Evolutionary conservation across 179 eudicot species (phyloP), one percentile per base, ranked within the genome.

Genomic region (Corrigiola litoralis): DNA sequence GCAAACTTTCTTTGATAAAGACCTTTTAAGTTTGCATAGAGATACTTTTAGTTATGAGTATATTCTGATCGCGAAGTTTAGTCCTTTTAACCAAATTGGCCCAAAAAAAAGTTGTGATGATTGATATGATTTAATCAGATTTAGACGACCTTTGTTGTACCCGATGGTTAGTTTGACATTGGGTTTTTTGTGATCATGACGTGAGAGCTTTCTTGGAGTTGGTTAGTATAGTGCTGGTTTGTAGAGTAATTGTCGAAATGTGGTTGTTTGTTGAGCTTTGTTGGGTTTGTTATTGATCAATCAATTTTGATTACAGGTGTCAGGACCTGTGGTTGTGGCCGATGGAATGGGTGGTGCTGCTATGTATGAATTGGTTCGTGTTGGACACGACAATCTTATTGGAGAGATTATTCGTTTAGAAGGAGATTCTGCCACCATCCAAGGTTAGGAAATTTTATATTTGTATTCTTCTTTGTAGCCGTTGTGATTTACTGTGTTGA

Each of bases 301-400:
- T 58, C 20, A 29, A 23, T 27, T 36, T 16, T 32, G 41, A 37
- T 21, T 63, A 52, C 45, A 94, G 99, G 99, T 94, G 16, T 94
- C 99, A 16, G 99, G 99, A 72, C 99, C 99, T 5, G 99, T 94
- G 44, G 99, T 94, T 10, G 85, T 94, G 69, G 99, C 99, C 8
- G 97, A 94, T 94, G 99, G 98, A 68, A 92, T 94, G 99, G 82
- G 64, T 24, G 99, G 99, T 65, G 99, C 99, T 80, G 99, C 99
- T 72, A 94, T 94, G 99, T 90, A 94, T 69, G 99, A 94, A 74
- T 75, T 94, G 68, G 99, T 94, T 61, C 95, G 99, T 78, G 99
- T 94, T 69, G 99, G 99, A 65, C 77, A 94, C 44, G 99, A 94
- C 79, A 94, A 94, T 59, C 99, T 94, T 72, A 94, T 94, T 74